Conservation (phyloP, 768 basidiomycete genomes). For the Peribolospora baueri region DNA sequence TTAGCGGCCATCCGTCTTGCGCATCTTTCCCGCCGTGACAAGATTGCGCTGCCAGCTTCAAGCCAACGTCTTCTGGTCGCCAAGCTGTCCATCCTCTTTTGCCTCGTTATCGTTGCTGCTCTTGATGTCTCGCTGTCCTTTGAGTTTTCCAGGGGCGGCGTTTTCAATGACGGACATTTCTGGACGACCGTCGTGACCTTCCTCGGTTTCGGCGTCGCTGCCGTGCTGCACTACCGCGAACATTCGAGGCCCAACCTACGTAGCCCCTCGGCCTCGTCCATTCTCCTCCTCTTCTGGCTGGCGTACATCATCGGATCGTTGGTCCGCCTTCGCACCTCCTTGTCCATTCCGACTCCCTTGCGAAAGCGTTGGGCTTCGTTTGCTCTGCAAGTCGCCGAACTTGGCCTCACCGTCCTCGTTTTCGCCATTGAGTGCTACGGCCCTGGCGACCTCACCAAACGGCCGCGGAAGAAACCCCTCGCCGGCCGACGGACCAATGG, state of each 20-base stretch:
- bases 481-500: too few relatives aligned
- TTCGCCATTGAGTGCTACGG: constrained; percentile 48
- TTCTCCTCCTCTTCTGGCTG: constrained; percentile 65
- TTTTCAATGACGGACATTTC: too few relatives aligned
- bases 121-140: too few relatives aligned
- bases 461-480: neutral
- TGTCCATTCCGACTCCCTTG: constrained; percentile 15
- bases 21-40: too few relatives aligned
- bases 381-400: constrained; percentile 1
- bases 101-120: too few relatives aligned
- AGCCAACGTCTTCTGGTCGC: too few relatives aligned
- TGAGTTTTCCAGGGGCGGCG: too few relatives aligned
- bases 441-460: constrained; percentile 25
- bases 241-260: constrained; percentile 2
- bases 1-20: too few relatives aligned
- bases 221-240: neutral
- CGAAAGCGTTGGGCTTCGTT: too few relatives aligned
- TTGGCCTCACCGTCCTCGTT: constrained; percentile 18
- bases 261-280: constrained; percentile 16
- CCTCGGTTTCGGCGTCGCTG: neutral
- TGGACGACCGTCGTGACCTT: neutral
- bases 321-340: constrained; percentile 38
- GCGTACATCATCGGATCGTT: constrained; percentile 28
- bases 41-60: too few relatives aligned
- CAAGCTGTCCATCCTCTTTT: too few relatives aligned